These are phyloP conservation scores for Colletotrichum trifolii DNA, from an alignment of 2,329 filamentous ascomycete species.

Conservation along the genomic window DNA sequence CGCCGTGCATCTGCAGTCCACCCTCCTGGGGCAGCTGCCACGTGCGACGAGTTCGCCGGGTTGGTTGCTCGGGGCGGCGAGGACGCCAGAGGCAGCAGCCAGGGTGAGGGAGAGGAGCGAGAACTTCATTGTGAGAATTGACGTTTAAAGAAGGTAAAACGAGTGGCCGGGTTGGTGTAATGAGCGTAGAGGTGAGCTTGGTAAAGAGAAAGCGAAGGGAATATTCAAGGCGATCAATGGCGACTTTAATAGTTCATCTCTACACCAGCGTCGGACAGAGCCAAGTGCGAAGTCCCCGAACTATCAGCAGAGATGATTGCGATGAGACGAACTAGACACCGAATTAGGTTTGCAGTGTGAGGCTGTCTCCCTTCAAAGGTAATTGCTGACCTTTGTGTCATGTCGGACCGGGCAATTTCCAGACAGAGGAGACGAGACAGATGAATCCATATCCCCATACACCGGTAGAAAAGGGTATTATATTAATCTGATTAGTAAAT, in stretches of 20 bases:
- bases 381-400: conserved; percentile 1
- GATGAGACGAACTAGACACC: not conserved
- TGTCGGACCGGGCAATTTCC: not conserved
- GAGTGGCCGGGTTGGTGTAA: not conserved
- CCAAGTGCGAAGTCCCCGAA: not conserved
- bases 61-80: conserved; percentile 9
- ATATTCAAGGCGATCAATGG: not conserved
- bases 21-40: conserved; percentile 1
- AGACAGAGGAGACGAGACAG: not conserved
- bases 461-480: conserved; percentile 1
- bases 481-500: not conserved
- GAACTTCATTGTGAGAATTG: conserved; percentile 9
- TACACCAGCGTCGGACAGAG: not conserved
- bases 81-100: conserved; percentile 2
- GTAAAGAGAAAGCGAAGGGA: not conserved
- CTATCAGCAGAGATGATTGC: not conserved
- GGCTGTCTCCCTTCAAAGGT: not conserved
- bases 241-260: not conserved
- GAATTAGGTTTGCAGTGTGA: not conserved
- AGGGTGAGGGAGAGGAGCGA: conserved; percentile 1
- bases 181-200: not conserved
- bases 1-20: conserved; percentile 16
- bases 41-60: conserved; percentile 10
- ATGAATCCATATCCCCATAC: not conserved
- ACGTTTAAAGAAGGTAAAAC: not conserved